Evolutionary conservation across 2,329 filamentous ascomycete genomes (phyloP).

Genomic region (Sporothrix euskadiensis): DNA sequence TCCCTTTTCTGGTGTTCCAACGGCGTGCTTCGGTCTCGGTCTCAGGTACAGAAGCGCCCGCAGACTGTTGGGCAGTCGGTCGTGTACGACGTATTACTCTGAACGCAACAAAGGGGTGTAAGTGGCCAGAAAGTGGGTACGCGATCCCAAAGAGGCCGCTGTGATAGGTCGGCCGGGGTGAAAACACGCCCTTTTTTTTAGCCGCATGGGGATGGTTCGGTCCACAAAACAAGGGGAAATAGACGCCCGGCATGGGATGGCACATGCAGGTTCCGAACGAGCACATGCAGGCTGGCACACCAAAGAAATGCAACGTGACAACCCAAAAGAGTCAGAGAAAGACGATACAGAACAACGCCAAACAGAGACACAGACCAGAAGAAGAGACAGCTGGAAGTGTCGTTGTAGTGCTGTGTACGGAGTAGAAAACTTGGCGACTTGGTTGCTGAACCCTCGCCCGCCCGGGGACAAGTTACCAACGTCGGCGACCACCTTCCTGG

Average conservation of each 20-base stretch:
- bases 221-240: constrained; percentile 28
- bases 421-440: neutral
- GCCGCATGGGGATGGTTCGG: constrained; percentile 12
- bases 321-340: neutral
- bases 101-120: neutral
- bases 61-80: neutral
- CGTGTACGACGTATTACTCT: neutral
- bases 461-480: neutral
- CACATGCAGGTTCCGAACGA: constrained; percentile 19
- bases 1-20: neutral
- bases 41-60: neutral
- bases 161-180: constrained; percentile 14
- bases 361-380: neutral
- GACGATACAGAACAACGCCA: neutral
- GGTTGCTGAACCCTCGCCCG: neutral
- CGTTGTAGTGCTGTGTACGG: too few species aligned
- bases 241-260: constrained; percentile 29
- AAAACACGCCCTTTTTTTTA: constrained; percentile 19
- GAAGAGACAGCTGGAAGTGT: neutral
- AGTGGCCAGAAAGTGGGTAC: constrained; percentile 8
- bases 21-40: neutral
- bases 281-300: constrained; percentile 21
- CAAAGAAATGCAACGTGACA: neutral
- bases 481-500: neutral
- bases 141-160: neutral